Evolutionary conservation across 169 alveolate species (phyloP).

Genomic region (Eimeria tenella): DNA sequence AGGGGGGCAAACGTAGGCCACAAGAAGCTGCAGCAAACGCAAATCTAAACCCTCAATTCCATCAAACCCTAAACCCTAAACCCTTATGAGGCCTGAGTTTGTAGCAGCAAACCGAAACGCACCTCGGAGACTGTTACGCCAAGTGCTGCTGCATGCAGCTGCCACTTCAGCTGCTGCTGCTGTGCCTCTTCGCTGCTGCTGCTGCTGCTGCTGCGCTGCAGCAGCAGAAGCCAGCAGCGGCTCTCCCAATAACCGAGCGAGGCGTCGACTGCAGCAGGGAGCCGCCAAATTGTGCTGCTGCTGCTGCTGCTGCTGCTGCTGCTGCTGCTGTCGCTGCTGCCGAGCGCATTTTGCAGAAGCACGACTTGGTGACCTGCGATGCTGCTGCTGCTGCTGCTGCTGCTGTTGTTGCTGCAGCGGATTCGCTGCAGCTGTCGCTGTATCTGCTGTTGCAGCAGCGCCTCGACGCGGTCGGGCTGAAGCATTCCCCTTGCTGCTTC

Average conservation of each 20-base stretch:
- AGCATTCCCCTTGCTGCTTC: constrained; percentile 40
- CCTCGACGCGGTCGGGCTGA: constrained; percentile 49
- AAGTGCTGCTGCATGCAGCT: constrained; percentile 48
- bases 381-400: constrained; percentile 22
- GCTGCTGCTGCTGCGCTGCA: constrained; percentile 65
- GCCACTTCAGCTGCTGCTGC: constrained; percentile 51
- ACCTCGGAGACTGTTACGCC: constrained; percentile 56
- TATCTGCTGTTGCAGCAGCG: constrained; percentile 67
- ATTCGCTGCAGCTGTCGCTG: constrained; percentile 25
- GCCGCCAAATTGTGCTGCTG: not conserved
- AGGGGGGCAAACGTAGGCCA: constrained; percentile 46
- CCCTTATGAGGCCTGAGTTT: not conserved
- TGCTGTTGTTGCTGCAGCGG: not conserved
- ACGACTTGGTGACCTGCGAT: not conserved
- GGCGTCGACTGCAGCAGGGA: constrained; percentile 1
- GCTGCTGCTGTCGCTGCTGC: constrained; percentile 48
- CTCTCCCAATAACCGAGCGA: constrained; percentile 62
- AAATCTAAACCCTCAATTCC: not conserved
- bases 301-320: constrained; percentile 38
- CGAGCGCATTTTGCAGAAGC: constrained; percentile 40
- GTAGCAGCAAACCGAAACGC: not conserved
- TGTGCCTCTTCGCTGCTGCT: constrained; percentile 23
- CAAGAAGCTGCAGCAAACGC: constrained; percentile 53
- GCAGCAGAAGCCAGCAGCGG: constrained; percentile 49
- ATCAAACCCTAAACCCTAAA: constrained; percentile 40